A percentile compares a stretch with the other conserved stretches of the same genome.
Conservation (phyloP, 2,329 filamentous ascomycete species). For the Pseudocercospora pini-densiflorae region DNA sequence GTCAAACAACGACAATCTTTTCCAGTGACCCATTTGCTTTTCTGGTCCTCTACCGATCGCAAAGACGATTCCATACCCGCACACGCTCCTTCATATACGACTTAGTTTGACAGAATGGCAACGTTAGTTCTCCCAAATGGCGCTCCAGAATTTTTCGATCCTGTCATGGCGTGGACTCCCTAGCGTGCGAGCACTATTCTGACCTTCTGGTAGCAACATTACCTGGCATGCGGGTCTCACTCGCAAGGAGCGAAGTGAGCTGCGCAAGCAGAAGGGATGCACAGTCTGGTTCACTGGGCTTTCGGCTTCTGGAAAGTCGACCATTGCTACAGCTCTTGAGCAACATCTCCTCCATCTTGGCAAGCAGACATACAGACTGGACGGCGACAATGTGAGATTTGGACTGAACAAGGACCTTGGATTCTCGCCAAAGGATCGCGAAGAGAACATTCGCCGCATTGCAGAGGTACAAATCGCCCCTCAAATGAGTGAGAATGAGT, state of each 20-base stretch:
- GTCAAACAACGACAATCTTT: background rate
- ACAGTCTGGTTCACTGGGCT: slow-evolving; percentile 99
- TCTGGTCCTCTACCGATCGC: background rate
- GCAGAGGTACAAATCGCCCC: slow-evolving; percentile 64
- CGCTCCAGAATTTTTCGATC: background rate
- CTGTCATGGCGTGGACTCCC: background rate
- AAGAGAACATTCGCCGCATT: slow-evolving; percentile 97
- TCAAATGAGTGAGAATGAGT: too few relatives aligned
- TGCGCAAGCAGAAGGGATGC: slow-evolving; percentile 83
- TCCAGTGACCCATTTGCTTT: background rate
- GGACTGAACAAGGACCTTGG: slow-evolving; percentile 97
- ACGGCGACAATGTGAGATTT: slow-evolving; percentile 98
- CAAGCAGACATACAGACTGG: slow-evolving; percentile 85
- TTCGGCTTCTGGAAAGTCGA: slow-evolving; percentile 95
- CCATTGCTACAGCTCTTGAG: slow-evolving; percentile 93
- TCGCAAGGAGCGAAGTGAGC: slow-evolving; percentile 72
- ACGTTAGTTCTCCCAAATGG: slow-evolving; percentile 25
- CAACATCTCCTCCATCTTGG: slow-evolving; percentile 91
- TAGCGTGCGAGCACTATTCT: slow-evolving; percentile 14
- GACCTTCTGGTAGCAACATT: slow-evolving; percentile 69
- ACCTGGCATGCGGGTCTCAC: slow-evolving; percentile 86
- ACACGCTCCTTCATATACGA: background rate
- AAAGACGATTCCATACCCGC: background rate
- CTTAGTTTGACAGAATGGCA: slow-evolving; percentile 23
- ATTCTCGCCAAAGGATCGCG: slow-evolving; percentile 89